Evolutionary conservation across 768 basidiomycete genomes (phyloP), one percentile per base, ranked within the genome.

Genomic region (Leccinum barrowsii): DNA sequence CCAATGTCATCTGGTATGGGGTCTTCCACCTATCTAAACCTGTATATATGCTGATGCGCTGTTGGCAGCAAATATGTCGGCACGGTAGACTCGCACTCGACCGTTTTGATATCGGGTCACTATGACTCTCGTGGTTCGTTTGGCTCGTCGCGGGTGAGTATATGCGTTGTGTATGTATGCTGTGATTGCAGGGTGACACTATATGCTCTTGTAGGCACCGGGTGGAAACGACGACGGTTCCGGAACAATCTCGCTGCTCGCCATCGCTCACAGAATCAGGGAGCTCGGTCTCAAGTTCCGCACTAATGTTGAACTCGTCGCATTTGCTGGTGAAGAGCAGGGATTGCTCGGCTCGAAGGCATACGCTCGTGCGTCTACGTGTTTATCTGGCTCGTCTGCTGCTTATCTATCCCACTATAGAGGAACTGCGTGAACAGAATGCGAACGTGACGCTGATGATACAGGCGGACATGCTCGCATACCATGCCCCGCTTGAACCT

Each of bases 311-410:
- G 86, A 92, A 64, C 78, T 97, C 8, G 85, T 84, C 42, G 84
- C 86, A 51, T 96, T 96, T 64, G 89, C 92, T 2, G 94, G 94
- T 5, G 94, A 97, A 69, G 94, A 97, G 65, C 94, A 97, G 68
- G 94, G 94, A 4, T 73, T 94, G 15, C 70, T 84, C 13, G 94
- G 94, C 28, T 91, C 88, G 21, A 81, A 73, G 61, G 85, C 85
- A 7, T 95, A 94, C 70, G 87, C 94, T 13, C 76, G 92, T 92
- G 68, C 69, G 89, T 77, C 50, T 24, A 34, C n/a, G 2, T 22
- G 30, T 37, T 50, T 30, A 1, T 13, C 1, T 5, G 7, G 3
- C 30, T 15, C 7, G 32, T n/a, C n/a, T 13, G 44, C 15, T 50
- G 17, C 24, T 51, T 3, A 17, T 26, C 34, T 17, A 57, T 28